A percentile compares a stretch with the other conserved stretches of the same genome.
These are phyloP conservation scores for Colletotrichum tropicicola DNA, from an alignment of 2,329 filamentous ascomycete species.

Conservation along the genomic window DNA sequence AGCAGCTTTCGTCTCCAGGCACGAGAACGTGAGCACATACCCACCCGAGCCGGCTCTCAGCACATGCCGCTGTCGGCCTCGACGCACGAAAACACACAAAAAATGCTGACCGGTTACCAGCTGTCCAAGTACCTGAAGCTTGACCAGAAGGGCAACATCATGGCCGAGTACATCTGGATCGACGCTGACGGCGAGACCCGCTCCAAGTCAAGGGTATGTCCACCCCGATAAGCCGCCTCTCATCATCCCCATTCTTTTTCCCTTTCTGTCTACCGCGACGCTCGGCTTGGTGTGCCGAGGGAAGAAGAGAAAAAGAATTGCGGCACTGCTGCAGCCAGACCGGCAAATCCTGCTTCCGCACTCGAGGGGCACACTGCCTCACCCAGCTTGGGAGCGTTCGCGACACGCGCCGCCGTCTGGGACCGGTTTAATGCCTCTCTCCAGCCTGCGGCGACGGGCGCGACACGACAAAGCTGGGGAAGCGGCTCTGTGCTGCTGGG, in stretches of 20 bases:
- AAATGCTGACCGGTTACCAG: slow-evolving; percentile 54
- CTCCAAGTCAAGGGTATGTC: slow-evolving; percentile 94
- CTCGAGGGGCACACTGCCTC: too few relatives aligned
- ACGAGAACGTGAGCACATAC: slow-evolving; percentile 43
- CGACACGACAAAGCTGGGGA: slow-evolving; percentile 11
- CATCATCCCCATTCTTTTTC: not conserved
- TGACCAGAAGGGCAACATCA: slow-evolving; percentile 86
- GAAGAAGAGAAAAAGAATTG: too few relatives aligned
- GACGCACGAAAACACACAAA: slow-evolving; percentile 7
- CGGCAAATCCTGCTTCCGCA: too few relatives aligned
- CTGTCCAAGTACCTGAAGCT: slow-evolving; percentile 92
- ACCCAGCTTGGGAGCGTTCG: too few relatives aligned
- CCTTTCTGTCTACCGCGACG: too few relatives aligned
- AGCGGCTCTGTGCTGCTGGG: not conserved
- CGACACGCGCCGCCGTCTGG: too few relatives aligned
- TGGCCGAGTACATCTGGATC: slow-evolving; percentile 98
- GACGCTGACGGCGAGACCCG: slow-evolving; percentile 84
- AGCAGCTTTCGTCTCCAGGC: slow-evolving; percentile 39
- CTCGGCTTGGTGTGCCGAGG: slow-evolving; percentile 1
- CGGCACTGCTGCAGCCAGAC: too few relatives aligned
- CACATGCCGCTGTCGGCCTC: not conserved
- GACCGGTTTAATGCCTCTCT: too few relatives aligned
- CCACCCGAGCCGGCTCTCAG: not conserved
- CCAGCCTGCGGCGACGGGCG: not conserved
- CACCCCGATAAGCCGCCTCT: slow-evolving; percentile 31